Evolutionary conservation across 2,329 filamentous ascomycete genomes (phyloP).

Genomic region (Aspergillus ustus): DNA sequence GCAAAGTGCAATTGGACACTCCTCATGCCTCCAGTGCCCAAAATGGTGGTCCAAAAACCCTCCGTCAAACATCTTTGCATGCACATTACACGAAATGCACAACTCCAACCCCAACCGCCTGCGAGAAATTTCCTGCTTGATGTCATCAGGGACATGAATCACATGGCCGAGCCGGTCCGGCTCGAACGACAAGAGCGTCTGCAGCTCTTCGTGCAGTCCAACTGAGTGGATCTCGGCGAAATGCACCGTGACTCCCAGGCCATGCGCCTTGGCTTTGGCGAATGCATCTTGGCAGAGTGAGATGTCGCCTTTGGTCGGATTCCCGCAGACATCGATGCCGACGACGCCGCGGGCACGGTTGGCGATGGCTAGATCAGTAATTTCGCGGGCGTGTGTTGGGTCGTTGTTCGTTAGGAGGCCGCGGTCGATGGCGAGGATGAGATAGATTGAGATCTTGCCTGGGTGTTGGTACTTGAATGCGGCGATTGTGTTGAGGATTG

Average conservation of each 20-base stretch:
- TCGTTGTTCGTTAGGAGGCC: conserved; percentile 58
- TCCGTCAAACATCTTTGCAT: conserved; percentile 72
- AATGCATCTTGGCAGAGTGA: conserved; percentile 65
- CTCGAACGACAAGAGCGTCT: conserved; percentile 65
- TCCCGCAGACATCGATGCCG: conserved; percentile 78
- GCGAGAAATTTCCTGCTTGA: conserved; percentile 61
- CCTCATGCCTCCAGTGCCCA: conserved; percentile 68
- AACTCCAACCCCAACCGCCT: conserved; percentile 70
- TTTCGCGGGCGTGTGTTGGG: conserved; percentile 61
- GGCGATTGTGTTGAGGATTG: conserved; percentile 68
- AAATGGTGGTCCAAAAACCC: conserved; percentile 75
- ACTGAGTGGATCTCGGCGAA: conserved; percentile 72
- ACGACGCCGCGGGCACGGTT: conserved; percentile 64
- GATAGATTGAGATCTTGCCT: conserved; percentile 59
- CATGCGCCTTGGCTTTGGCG: conserved; percentile 56
- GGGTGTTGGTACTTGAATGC: conserved; percentile 49
- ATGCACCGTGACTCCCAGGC: conserved; percentile 72
- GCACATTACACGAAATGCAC: conserved; percentile 81
- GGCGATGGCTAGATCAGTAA: conserved; percentile 65
- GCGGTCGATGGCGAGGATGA: conserved; percentile 78
- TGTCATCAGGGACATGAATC: conserved; percentile 69
- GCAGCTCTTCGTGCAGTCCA: conserved; percentile 63
- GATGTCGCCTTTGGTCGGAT: conserved; percentile 68
- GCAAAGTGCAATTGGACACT: conserved; percentile 67
- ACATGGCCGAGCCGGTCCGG: conserved; percentile 78